Evolutionary conservation across 2,329 filamentous ascomycete species (phyloP).

Genomic region (Pezicula carpinea): DNA sequence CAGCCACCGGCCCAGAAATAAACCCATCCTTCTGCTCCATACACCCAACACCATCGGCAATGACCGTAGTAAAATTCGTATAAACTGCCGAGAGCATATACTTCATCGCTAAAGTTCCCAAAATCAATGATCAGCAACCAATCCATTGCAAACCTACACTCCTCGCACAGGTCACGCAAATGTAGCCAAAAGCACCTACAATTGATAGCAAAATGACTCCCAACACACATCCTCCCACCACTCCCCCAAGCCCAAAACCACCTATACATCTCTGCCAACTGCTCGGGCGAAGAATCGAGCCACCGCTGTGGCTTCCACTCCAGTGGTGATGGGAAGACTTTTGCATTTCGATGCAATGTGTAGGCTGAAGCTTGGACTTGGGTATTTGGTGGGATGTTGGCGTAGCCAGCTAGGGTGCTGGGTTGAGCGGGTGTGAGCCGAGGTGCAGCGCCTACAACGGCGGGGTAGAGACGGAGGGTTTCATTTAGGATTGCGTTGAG

Average conservation of each 20-base stretch:
- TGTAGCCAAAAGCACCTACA: slow-evolving; percentile 29
- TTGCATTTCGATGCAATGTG: slow-evolving; percentile 46
- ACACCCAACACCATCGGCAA: slow-evolving; percentile 51
- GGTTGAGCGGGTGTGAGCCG: slow-evolving; percentile 36
- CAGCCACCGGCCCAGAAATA: slow-evolving; percentile 49
- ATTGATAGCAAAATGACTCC: slow-evolving; percentile 57
- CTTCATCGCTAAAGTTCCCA: slow-evolving; percentile 59
- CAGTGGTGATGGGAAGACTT: slow-evolving; percentile 41
- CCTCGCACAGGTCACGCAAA: neutral
- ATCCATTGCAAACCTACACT: neutral
- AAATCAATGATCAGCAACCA: neutral
- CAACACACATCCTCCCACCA: slow-evolving; percentile 61
- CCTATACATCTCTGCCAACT: slow-evolving; percentile 26
- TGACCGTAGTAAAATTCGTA: slow-evolving; percentile 53
- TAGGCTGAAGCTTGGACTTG: slow-evolving; percentile 45
- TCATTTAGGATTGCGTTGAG: slow-evolving; percentile 52
- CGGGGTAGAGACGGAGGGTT: slow-evolving; percentile 48
- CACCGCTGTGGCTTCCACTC: slow-evolving; percentile 45
- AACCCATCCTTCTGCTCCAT: slow-evolving; percentile 62
- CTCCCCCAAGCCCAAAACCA: slow-evolving; percentile 63
- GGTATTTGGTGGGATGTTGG: slow-evolving; percentile 41
- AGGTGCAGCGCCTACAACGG: slow-evolving; percentile 48
- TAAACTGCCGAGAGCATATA: slow-evolving; percentile 64
- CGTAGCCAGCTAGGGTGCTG: slow-evolving; percentile 21
- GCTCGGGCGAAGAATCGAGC: slow-evolving; percentile 35